Evolutionary conservation across 352 stramenopile species (phyloP), one percentile per base, ranked within the genome.

Genomic region (Pythium aristosporum): DNA sequence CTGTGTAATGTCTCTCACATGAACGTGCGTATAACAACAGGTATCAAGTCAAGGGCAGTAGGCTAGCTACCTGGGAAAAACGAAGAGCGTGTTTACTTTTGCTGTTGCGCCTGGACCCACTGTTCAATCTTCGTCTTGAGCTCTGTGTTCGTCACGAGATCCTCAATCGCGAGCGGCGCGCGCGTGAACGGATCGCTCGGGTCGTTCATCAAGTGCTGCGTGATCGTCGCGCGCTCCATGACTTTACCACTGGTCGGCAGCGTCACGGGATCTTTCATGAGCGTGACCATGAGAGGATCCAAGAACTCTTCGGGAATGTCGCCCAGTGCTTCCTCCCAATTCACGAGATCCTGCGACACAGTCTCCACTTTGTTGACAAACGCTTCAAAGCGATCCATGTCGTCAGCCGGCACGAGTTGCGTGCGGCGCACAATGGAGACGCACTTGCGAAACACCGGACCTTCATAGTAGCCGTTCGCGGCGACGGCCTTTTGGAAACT

Each of bases 171-270:
- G 28, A 99, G 79, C 23, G 88, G 80, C 43, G 96, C 85, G 20
- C 96, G 90, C 65, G 96, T 99, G 79, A 99, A 99, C 30, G 97
- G 97, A 77, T 99, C 97, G 48, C 82, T 98, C 23, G 92, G 86
- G 72, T 99, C 91, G 79, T 99, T 99, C 54, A 99, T 72, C 59
- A 99, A 75, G 77, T 99, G 96, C 71, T 98, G 97, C 51, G 87
- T 91, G 68, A 99, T 99, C 11, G 92, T 98, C 15, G 88, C 80
- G 25, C 94, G 81, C 67, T 99, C 96, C 66, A 98, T 96, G 59
- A 90, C 77, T 65, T 96, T 87, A 10, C 86, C 86, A 61, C 92
- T 98, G 25, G 73, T 77, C 3, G 96, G 96, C 9, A 99, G 75
- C 23, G 88, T 58, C 21, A 99, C 96, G 11, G 97, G 97, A 79